These are phyloP conservation scores for Lasiodiplodia sp. DNA, from an alignment of 2,329 filamentous ascomycete species.

Conservation along the genomic window DNA sequence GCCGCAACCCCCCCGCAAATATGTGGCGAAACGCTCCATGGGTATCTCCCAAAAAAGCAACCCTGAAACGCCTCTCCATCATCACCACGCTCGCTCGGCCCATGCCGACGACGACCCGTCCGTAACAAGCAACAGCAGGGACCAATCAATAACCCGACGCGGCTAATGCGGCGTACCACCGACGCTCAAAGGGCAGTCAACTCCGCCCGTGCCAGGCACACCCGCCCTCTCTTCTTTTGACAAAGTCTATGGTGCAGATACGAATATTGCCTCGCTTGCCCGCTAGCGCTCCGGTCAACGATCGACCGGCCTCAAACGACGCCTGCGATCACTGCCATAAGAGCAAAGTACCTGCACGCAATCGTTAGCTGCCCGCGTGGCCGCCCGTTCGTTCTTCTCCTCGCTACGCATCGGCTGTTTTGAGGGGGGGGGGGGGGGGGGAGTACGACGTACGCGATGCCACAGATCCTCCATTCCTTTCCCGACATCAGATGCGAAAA, in stretches of 20 bases:
- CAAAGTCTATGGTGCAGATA: constrained; percentile 20
- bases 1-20: constrained; percentile 15
- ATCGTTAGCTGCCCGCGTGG: constrained; percentile 28
- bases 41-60: constrained; percentile 26
- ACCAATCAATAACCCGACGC: constrained; percentile 22
- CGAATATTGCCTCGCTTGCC: constrained; percentile 25
- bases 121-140: constrained; percentile 27
- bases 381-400: not conserved
- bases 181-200: constrained; percentile 20
- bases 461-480: constrained; percentile 49
- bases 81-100: constrained; percentile 21
- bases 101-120: constrained; percentile 20
- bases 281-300: not conserved
- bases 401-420: constrained; percentile 22
- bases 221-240: constrained; percentile 2
- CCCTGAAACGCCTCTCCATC: constrained; percentile 25
- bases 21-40: constrained; percentile 27
- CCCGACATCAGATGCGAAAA: constrained; percentile 45
- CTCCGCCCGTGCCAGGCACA: constrained; percentile 13
- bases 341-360: constrained; percentile 47
- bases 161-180: constrained; percentile 20
- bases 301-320: constrained; percentile 33
- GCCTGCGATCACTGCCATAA: constrained; percentile 50
- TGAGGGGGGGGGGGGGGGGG: constrained; percentile 9
- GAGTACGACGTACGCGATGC: constrained; percentile 47